Conservation (phyloP, 768 basidiomycete genomes). For the Lentinula guzmanii region DNA sequence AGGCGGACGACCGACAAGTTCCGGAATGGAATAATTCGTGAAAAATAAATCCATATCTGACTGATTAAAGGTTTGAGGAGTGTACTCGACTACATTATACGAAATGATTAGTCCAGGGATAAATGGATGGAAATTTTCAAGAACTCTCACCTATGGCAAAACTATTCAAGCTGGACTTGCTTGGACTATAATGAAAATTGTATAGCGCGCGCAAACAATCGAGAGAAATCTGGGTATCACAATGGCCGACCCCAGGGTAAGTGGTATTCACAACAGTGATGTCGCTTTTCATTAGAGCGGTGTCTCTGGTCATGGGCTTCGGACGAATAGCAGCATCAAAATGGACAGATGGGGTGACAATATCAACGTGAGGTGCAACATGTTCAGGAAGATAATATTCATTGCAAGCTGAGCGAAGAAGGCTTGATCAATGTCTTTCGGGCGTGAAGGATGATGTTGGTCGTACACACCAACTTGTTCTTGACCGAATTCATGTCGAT, state of each 20-base stretch:
- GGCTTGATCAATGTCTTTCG: background rate
- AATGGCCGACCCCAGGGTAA: constrained; percentile 17
- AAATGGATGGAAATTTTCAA: background rate
- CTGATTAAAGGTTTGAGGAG: constrained; percentile 30
- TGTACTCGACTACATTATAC: constrained; percentile 27
- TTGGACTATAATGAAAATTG: constrained; percentile 23
- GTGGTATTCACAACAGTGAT: constrained; percentile 4
- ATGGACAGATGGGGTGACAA: constrained; percentile 39
- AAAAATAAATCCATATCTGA: constrained; percentile 24
- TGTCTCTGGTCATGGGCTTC: constrained; percentile 11
- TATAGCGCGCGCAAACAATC: constrained; percentile 35
- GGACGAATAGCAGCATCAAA: constrained; percentile 20
- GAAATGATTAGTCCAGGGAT: background rate
- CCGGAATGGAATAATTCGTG: constrained; percentile 24
- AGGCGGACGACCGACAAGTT: constrained; percentile 25
- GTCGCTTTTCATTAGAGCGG: constrained; percentile 12
- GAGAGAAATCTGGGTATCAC: constrained; percentile 32
- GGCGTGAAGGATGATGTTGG: background rate
- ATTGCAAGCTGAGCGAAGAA: constrained; percentile 23
- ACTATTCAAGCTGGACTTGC: constrained; percentile 24
- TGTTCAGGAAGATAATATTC: constrained; percentile 34
- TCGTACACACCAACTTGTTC: constrained; percentile 29
- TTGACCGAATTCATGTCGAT: constrained; percentile 27
- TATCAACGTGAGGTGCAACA: constrained; percentile 30
- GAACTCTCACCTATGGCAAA: constrained; percentile 28